Evolutionary conservation across 208 protist species (phyloP), one percentile per base, ranked within the genome.

Genomic region (Crithidia bombi): DNA sequence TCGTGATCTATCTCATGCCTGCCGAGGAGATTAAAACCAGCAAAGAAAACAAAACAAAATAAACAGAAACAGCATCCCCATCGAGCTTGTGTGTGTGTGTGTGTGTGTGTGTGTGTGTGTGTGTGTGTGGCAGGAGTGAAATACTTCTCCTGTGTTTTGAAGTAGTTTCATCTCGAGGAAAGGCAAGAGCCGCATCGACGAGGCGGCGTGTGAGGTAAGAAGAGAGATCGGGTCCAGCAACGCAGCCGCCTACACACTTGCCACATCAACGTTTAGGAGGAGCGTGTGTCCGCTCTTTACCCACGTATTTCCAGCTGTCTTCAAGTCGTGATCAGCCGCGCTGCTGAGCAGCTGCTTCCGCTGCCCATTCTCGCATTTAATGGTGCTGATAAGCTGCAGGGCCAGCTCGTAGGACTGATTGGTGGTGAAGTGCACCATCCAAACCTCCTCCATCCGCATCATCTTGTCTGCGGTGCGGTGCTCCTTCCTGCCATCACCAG

Each of bases 391-490:
- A 5, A 64, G 35, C 26, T 26, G 10, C n/a, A 64, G 57, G 5
- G 41, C 36, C 14, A 64, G 26, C 26, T 50, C 57, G 57, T 64
- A 64, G 23, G 57, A 30, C 39, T 50, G 57, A 19, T 50, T 51
- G 10, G 57, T 38, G 23, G 57, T 64, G 23, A 64, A 64, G 41
- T 39, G 57, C 7, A 64, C 19, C 57, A 64, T 64, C 57, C 57
- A 64, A 23, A 51, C 57, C 41, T 64, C 57, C 1, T 10, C 12
- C 14, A 5, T 0, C 15, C 11, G 6, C 11, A 23, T 3, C 25
- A 5, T 5, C 11, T 1, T 28, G 5, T 51, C 39, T 0, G 51
- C 36, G 1, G 23, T 1, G 12, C 57, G 57, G 15, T 21, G 57
- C 26, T 51, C 23, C 41, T 64, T 64, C 5, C 23, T 38, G 25